Evolutionary conservation across 2,329 filamentous ascomycete species (phyloP).

Genomic region (Fusarium nelsonii): DNA sequence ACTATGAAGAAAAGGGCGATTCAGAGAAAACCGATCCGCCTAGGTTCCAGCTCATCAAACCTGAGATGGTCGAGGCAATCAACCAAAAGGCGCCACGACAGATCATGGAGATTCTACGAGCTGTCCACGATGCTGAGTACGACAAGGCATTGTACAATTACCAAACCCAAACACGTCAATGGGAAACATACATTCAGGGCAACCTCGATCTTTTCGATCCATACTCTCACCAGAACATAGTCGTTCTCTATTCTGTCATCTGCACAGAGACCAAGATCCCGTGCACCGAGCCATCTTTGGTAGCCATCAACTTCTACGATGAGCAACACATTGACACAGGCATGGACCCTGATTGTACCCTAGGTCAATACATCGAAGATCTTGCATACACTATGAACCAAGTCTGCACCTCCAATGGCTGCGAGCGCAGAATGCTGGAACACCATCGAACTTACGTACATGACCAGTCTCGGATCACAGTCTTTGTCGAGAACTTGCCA

Average conservation of each 20-base stretch:
- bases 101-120: constrained; percentile 92
- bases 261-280: constrained; percentile 95
- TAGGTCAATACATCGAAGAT: constrained; percentile 96
- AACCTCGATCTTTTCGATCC: constrained; percentile 93
- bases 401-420: constrained; percentile 85
- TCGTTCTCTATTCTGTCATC: constrained; percentile 92
- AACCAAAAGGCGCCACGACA: constrained; percentile 84
- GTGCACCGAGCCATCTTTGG: constrained; percentile 89
- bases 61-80: constrained; percentile 92
- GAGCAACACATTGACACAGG: constrained; percentile 82
- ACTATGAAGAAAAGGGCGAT: constrained; percentile 66
- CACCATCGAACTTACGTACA: constrained; percentile 98
- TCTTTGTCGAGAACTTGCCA: constrained; percentile 77
- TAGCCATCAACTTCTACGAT: constrained; percentile 93
- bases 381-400: constrained; percentile 81
- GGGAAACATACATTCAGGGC: constrained; percentile 93
- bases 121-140: constrained; percentile 96
- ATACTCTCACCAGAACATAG: constrained; percentile 95
- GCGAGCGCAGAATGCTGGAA: constrained; percentile 88
- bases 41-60: constrained; percentile 90
- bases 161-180: constrained; percentile 92
- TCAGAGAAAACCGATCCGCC: constrained; percentile 74
- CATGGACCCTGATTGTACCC: constrained; percentile 86
- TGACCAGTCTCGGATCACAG: constrained; percentile 90
- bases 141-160: constrained; percentile 96